phyloP scores from a whole-genome alignment of 129 eudicot species.

The Daucus carota region DH1_v3.0 NC_030386.2:25605501-25606000 shows the following conservation, averaged over 20 bases:
- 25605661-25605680: not conserved
- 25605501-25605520: constrained; percentile 5
- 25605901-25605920: not conserved
- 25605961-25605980: not conserved
- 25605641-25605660: not conserved
- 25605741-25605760: not conserved
- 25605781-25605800: too few relatives aligned
- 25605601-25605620: not conserved
- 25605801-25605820: too few relatives aligned
- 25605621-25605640: not conserved
- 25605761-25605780: too few relatives aligned
- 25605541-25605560: constrained; percentile 14
- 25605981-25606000: not conserved
- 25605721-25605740: not conserved
- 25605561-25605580: constrained; percentile 13
- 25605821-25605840: not conserved
- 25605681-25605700: not conserved
- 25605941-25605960: not conserved
- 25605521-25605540: constrained; percentile 3
- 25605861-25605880: not conserved
- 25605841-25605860: not conserved
- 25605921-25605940: not conserved
- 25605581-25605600: not conserved
- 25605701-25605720: not conserved
- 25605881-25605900: not conserved